Evolutionary conservation across 768 basidiomycete genomes (phyloP).

Genomic region (Lactarius psammicola): DNA sequence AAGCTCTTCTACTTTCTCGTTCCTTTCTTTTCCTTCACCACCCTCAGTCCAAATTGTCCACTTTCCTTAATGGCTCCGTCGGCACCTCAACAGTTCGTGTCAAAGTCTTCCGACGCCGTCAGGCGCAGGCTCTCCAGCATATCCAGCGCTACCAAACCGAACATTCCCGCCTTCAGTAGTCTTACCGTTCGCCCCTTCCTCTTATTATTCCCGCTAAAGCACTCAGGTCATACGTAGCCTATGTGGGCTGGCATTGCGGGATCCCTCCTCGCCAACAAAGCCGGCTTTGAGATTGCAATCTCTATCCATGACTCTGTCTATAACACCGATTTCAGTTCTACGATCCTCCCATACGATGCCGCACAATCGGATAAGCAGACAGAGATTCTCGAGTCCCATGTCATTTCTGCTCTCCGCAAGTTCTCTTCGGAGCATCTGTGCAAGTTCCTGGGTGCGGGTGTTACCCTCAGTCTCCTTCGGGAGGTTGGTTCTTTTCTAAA

Average conservation of each 20-base stretch:
- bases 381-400: slow-evolving; percentile 58
- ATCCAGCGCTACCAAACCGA: slow-evolving; percentile 50
- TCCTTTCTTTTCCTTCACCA: slow-evolving; percentile 32
- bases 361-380: slow-evolving; percentile 55
- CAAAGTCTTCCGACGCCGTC: slow-evolving; percentile 59
- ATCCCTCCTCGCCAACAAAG: slow-evolving; percentile 54
- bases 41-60: slow-evolving; percentile 42
- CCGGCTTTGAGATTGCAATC: slow-evolving; percentile 67
- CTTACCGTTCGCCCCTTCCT: slow-evolving; percentile 53
- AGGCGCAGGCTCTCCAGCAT: slow-evolving; percentile 68
- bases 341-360: slow-evolving; percentile 50
- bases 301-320: slow-evolving; percentile 86
- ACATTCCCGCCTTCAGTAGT: slow-evolving; percentile 55
- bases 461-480: slow-evolving; percentile 66
- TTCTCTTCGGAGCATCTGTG: slow-evolving; percentile 77
- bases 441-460: slow-evolving; percentile 84
- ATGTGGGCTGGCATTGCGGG: slow-evolving; percentile 89
- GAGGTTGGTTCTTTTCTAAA: slow-evolving; percentile 48
- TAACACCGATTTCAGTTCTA: slow-evolving; percentile 71
- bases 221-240: slow-evolving; percentile 48
- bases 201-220: slow-evolving; percentile 29
- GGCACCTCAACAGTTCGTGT: slow-evolving; percentile 49
- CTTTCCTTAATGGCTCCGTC: slow-evolving; percentile 8
- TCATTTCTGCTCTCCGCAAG: slow-evolving; percentile 63
- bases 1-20: slow-evolving; percentile 10